phyloP scores from a whole-genome alignment of 2,329 filamentous ascomycete species.

The Amylocarpus encephaloides region DNA sequence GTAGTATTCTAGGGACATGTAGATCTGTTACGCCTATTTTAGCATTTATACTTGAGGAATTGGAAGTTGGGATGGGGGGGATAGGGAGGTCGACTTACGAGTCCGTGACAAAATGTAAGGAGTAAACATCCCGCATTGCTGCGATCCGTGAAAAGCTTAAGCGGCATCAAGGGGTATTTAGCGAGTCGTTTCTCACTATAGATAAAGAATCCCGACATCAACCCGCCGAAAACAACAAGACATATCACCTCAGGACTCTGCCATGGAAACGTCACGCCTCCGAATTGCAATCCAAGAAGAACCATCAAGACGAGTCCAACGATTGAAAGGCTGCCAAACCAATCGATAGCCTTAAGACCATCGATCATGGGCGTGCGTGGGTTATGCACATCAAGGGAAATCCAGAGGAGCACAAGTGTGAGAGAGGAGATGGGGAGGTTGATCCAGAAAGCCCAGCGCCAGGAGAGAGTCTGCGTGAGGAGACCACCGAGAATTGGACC shows the following conservation, averaged over 20 bases:
- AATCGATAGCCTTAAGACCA: conserved; percentile 54
- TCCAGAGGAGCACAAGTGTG: conserved; percentile 47
- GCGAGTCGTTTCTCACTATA: conserved; percentile 65
- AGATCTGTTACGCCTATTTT: neutral
- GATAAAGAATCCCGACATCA: conserved; percentile 53
- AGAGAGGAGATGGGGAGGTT: conserved; percentile 38
- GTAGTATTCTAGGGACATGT: neutral
- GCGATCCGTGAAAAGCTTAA: conserved; percentile 53
- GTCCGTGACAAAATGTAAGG: too few species aligned
- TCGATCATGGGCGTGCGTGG: conserved; percentile 50
- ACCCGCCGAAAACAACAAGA: conserved; percentile 65
- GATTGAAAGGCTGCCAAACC: conserved; percentile 53
- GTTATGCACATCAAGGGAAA: conserved; percentile 58
- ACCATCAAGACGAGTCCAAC: conserved; percentile 75
- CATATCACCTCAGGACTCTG: conserved; percentile 67
- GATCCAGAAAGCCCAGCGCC: conserved; percentile 57
- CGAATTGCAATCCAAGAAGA: conserved; percentile 76
- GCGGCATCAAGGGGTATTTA: conserved; percentile 69
- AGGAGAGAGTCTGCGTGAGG: conserved; percentile 52
- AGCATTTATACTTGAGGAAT: too few species aligned
- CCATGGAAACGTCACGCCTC: conserved; percentile 66
- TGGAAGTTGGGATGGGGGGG: too few species aligned
- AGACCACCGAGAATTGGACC: conserved; percentile 57
- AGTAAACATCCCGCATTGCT: too few species aligned
- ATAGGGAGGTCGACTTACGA: too few species aligned